These are phyloP conservation scores for Magnusiomyces fungicola DNA, from an alignment of 1,139 yeast genomes.

Conservation along the genomic window DNA sequence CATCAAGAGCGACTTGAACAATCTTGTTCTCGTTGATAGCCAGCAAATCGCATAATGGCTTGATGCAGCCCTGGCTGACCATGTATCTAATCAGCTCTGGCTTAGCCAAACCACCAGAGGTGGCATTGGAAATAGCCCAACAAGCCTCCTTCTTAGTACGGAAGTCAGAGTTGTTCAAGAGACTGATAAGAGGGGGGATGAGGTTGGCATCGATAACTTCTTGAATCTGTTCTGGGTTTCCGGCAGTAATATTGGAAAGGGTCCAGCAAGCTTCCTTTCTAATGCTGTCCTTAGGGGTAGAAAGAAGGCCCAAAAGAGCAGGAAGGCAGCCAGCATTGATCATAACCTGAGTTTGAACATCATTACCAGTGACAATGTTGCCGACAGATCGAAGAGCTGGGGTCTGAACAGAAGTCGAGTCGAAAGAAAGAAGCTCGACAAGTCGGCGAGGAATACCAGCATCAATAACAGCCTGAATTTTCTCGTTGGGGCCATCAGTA, in stretches of 20 bases:
- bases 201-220: slow-evolving; percentile 92
- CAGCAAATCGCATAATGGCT: slow-evolving; percentile 90
- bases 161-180: slow-evolving; percentile 78
- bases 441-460: slow-evolving; percentile 92
- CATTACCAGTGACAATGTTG: slow-evolving; percentile 95
- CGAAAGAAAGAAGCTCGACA: slow-evolving; percentile 81
- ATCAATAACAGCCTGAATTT: slow-evolving; percentile 94
- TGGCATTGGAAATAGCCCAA: slow-evolving; percentile 98
- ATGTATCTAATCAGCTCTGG: slow-evolving; percentile 92
- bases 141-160: slow-evolving; percentile 97
- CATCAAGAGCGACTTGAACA: slow-evolving; percentile 91
- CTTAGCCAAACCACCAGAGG: slow-evolving; percentile 85
- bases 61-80: slow-evolving; percentile 92
- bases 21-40: slow-evolving; percentile 84
- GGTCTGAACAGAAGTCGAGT: slow-evolving; percentile 82
- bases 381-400: slow-evolving; percentile 98
- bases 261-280: slow-evolving; percentile 99
- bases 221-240: slow-evolving; percentile 90
- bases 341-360: slow-evolving; percentile 88
- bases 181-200: slow-evolving; percentile 84
- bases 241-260: slow-evolving; percentile 94
- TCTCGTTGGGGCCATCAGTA: slow-evolving; percentile 86
- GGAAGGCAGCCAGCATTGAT: slow-evolving; percentile 89
- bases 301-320: slow-evolving; percentile 71
- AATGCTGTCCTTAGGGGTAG: slow-evolving; percentile 83